Conservation (phyloP, 148 eudicot genomes). For the Euryodendron excelsum region DNA sequence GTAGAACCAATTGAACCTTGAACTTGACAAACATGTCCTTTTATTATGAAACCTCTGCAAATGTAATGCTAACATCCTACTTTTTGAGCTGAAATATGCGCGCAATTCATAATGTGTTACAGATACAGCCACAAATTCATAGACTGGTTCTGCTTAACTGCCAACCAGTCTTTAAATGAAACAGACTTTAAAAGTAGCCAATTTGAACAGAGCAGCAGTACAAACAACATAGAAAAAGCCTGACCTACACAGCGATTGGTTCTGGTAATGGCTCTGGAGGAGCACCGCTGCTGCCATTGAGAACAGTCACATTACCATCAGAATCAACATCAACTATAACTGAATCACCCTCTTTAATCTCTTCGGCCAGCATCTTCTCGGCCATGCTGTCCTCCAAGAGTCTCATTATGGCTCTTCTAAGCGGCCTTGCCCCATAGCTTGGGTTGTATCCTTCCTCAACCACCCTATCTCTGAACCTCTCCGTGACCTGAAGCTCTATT, state of each 20-base stretch:
- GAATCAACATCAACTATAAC: constrained; percentile 77
- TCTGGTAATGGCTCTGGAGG: constrained; percentile 59
- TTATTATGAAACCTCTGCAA: background rate
- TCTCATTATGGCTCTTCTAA: constrained; percentile 90
- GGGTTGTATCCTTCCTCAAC: constrained; percentile 90
- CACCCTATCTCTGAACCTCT: constrained; percentile 68
- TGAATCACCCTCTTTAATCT: constrained; percentile 84
- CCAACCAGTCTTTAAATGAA: background rate
- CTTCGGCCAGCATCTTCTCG: constrained; percentile 86
- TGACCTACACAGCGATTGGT: constrained; percentile 40
- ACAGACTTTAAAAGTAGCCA: background rate
- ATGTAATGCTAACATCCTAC: background rate
- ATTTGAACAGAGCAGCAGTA: constrained; percentile 11
- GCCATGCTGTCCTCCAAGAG: constrained; percentile 93
- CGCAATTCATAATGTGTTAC: background rate
- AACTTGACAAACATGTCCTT: background rate
- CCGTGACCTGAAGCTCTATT: constrained; percentile 78
- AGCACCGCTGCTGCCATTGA: constrained; percentile 69
- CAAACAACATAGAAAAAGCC: background rate
- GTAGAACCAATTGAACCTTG: background rate
- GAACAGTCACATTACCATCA: constrained; percentile 66
- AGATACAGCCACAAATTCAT: background rate
- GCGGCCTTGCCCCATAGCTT: constrained; percentile 84
- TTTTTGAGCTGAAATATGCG: background rate
- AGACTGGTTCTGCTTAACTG: background rate